Evolutionary conservation across 2,329 filamentous ascomycete genomes (phyloP).

Genomic region (Colletotrichum liriopes): DNA sequence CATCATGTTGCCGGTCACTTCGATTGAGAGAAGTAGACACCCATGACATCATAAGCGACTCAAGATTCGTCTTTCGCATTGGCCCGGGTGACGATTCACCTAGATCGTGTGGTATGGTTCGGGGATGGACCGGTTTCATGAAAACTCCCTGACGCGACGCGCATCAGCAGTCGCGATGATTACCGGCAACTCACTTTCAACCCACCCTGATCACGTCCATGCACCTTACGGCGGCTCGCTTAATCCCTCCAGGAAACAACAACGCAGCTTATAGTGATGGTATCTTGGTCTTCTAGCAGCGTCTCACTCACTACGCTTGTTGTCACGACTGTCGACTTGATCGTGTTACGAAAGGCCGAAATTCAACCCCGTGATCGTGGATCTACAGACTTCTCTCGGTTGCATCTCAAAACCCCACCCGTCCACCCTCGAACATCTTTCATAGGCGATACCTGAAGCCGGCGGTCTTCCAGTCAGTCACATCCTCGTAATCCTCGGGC

Average conservation of each 20-base stretch:
- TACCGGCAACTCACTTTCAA: too few relatives aligned
- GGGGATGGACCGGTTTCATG: too few relatives aligned
- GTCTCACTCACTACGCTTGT: background rate
- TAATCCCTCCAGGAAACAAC: too few relatives aligned
- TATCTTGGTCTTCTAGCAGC: background rate
- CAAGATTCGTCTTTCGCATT: too few relatives aligned
- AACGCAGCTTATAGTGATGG: too few relatives aligned
- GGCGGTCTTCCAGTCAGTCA: slow-evolving; percentile 72
- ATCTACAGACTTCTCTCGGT: background rate
- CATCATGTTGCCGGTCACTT: slow-evolving; percentile 77
- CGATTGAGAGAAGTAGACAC: slow-evolving; percentile 15
- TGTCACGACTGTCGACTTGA: background rate
- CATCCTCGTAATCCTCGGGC: slow-evolving; percentile 68
- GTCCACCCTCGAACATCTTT: background rate
- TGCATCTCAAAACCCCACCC: background rate
- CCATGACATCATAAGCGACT: background rate
- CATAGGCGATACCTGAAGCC: slow-evolving; percentile 71
- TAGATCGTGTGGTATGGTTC: background rate
- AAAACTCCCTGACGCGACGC: too few relatives aligned
- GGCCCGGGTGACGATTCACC: background rate
- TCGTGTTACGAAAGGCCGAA: background rate
- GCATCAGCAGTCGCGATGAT: too few relatives aligned
- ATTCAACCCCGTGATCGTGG: too few relatives aligned
- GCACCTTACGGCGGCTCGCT: too few relatives aligned
- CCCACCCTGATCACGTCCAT: too few relatives aligned